Base-by-base conservation (phyloP, 805 yeast species). In the Clavispora fructus region DNA sequence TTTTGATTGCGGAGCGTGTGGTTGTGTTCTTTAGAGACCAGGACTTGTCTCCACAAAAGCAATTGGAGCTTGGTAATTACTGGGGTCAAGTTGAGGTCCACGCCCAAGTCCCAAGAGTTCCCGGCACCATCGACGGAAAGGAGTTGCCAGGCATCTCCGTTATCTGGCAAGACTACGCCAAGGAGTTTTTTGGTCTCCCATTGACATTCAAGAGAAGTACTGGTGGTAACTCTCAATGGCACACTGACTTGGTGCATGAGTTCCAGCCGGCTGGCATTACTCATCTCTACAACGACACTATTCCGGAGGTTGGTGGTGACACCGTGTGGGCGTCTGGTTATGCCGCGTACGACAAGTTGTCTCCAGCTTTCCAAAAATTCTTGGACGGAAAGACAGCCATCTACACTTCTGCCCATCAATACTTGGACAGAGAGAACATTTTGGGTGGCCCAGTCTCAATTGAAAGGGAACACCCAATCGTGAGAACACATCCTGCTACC, bases 271-370 rank as follows among this genome's bases (percentile, higher is more conserved):
- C 84, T 2, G 81, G 79, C 19, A 65, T 74, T 52, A 78, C 85
- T 4, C 76, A 73, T 50, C 65, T 81, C 53, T 78, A 78, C 53
- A 67, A 74, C 56, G 79, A 78, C 54, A 66, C 78, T 16, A 68
- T 75, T 27, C 80, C 81, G 7, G 56, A 56, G 1, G 71, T 69
- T 28, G 83, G 83, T 41, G 83, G 83, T 48, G 83, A 79, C 57
- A 79, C 83, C 13, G 51, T 67, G n/a, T 78, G 80, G 80, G 59
- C 77, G 4, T 73, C 79, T 35, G 82, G 82, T n/a, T 78, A 77
- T 52, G 82, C 72, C 42, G 79, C 82, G 35, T 79, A 74, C 58
- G 83, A 79, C 54, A 75, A 75, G 61, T 65, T 79, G 45, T 76
- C 81, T 3, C 78, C 77, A 19, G 74, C 74, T 1, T 64, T 78